Evolutionary conservation across 2,329 filamentous ascomycete species (phyloP), one percentile per base, ranked within the genome.

Genomic region (Mycosphaerelloides madeirae): DNA sequence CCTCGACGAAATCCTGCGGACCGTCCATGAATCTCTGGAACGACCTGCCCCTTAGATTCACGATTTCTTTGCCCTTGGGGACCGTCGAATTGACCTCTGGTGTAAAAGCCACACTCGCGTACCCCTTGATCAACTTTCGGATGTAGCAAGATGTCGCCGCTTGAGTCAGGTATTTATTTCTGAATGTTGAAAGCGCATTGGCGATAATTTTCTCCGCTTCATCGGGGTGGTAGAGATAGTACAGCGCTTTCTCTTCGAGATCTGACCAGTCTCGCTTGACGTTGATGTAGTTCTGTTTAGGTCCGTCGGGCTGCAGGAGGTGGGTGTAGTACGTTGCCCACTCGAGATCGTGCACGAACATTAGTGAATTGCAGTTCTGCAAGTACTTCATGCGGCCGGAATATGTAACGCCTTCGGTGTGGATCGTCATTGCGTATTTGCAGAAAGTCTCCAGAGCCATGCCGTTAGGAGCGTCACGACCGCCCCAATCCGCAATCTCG

Each of bases 91-190:
- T 49, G 13, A 45, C 32, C 12, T 58, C 46, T 13, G 60, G 60
- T 37, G 41, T 42, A 29, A 56, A 59, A 20, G 54, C 48, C 5
- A 63, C 56, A 4, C 50, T 43, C 0, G 47, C 50, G 44, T 60
- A 64, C 5, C 48, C 52, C 7, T 43, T n/a, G 19, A 64, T 52
- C 36, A 64, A 33, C 16, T 44, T 41, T 6, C 61, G 48, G 46
- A 61, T 55, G 34, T 65, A 65, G 43, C 62, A 65, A 12, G 59
- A 54, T 14, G 55, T 53, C 4, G 61, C 62, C 1, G 60, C 59
- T 22, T 54, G 49, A 1, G 59, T 61, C 2, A 57, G 32, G 36
- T 62, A 62, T 9, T 54, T 45, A 7, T 55, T 48, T 6, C 60
- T 46, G 43, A 64, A 63, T 2, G 53, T 57, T 8, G 42, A 38